Base-by-base conservation (phyloP, 2,329 filamentous ascomycete genomes). In the Triangularia setosa region DNA sequence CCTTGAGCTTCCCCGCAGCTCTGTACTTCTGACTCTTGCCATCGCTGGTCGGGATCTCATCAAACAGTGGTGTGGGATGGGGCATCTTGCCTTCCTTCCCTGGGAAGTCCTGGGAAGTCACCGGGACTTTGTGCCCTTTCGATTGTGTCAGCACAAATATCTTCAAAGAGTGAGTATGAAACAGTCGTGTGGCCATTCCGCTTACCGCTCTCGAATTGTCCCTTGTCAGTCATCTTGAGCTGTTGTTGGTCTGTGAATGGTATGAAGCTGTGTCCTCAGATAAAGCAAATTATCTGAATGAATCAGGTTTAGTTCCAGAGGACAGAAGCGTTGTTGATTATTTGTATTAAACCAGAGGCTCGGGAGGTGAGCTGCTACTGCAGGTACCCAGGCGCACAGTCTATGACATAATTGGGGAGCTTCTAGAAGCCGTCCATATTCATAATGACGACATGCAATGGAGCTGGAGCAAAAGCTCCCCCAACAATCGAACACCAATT, bases 1-100 rank as follows among this genome's bases (percentile, higher is more conserved):
- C 90, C 71, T 85, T 77, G 6, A 95, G 84, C 78, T 95, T 96
- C 58, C 87, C 87, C 1, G 91, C 89, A 3, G 90, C 85, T 73
- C 88, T 87, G 79, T 95, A 94, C 57, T 83, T 83, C 71, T 90
- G 85, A 70, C 85, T 87, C 12, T 86, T 86, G 40, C 89, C 88
- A 64, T 90, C 85, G 18, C 84, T 82, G 4, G 86, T 88, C 0
- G 91, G 91, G 1, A 93, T 76, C 64, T 89, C 80, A 62, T 89
- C 86, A 63, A 84, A 86, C 54, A 84, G 79, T 1, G 90, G 88
- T 62, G 84, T 79, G 0, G 81, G 81, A 21, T 81, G 74, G 4
- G 78, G 77, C 78, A 92, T 80, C 58, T 79, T 73, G 62, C 71
- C 69, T 69, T 81, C 78, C 70, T 79, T 78, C 30, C 79, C 79